phyloP scores from a whole-genome alignment of 2,329 filamentous ascomycete genomes.

The Tolypocladium endophyticum region DNA sequence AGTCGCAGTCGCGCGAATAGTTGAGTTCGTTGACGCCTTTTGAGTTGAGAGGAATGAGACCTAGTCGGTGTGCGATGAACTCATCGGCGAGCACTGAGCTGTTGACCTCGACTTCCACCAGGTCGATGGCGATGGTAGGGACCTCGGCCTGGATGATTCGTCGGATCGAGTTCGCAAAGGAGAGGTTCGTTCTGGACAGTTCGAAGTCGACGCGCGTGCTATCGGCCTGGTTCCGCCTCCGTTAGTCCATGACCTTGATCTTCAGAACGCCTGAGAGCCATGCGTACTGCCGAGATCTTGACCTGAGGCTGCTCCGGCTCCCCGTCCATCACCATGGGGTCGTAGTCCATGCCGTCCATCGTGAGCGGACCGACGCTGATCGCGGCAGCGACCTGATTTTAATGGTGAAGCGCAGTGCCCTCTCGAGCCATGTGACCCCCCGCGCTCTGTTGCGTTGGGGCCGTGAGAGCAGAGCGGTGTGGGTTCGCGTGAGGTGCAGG shows the following conservation, averaged over 20 bases:
- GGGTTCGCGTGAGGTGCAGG: background rate
- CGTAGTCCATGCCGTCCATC: constrained; percentile 46
- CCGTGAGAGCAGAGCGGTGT: background rate
- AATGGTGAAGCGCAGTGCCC: background rate
- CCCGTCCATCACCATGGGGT: constrained; percentile 48
- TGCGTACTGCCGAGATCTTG: constrained; percentile 48
- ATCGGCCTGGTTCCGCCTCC: constrained; percentile 50
- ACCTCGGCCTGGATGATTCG: constrained; percentile 89
- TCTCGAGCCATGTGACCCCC: background rate
- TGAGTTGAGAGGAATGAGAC: constrained; percentile 78
- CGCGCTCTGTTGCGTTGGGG: background rate
- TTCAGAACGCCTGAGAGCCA: too few species aligned
- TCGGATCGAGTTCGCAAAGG: constrained; percentile 86
- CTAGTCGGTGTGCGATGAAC: constrained; percentile 86
- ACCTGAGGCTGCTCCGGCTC: constrained; percentile 45
- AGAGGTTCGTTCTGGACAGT: constrained; percentile 77
- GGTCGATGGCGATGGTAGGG: constrained; percentile 86
- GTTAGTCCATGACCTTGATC: background rate
- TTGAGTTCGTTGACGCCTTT: constrained; percentile 73
- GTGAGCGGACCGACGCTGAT: constrained; percentile 6
- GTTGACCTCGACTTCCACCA: constrained; percentile 87
- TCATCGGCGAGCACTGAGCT: constrained; percentile 95
- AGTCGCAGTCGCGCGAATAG: constrained; percentile 92
- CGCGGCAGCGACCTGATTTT: background rate
- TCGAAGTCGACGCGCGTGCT: constrained; percentile 80